Base-by-base conservation (phyloP, 106 monocot species). In the Phalaenopsis aphrodite region DNA sequence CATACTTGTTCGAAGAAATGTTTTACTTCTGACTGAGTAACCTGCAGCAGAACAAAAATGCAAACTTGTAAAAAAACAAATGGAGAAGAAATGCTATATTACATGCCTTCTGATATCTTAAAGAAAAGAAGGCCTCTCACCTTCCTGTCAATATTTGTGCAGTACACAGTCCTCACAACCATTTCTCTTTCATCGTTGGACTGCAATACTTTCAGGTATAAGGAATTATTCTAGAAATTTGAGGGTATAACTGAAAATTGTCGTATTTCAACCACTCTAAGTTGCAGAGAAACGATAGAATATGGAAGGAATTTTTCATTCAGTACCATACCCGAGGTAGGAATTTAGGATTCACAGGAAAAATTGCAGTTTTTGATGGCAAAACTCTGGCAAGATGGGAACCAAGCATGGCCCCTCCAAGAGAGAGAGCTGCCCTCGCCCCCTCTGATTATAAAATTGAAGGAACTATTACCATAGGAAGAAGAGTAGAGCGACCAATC, bases 291-390 rank as follows among this genome's bases (percentile, higher is more conserved):
- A 48, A 16, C 5, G 3, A 67, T n/a, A 65, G 2, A 46, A 43
- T 56, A 52, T 2, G 11, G 10, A 72, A 19, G 12, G 38, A 72
- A 30, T 68, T 69, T 65, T 17, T 19, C 38, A 23, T 24, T 78
- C 30, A 30, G 30, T 30, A 30, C 36, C 83, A 65, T 17, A 96
- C 96, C 87, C 81, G 85, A 1, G 97, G 97, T 67, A 97, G 94
- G 83, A 90, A 97, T 78, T 85, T 86, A 58, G 97, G 97, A 80
- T 97, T 97, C 56, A 97, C 94, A 69, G 97, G 97, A 38, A 92
- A 83, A 77, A 97, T 97, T 8, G 94, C 92, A 73, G 97, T 94
- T 79, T 92, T 97, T 39, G 97, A 97, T 81, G 92, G 97, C 48
- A 94, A 81, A 30, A 97, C 92, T 79, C 85, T 87, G 43, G 94